A percentile compares a stretch with the other conserved stretches of the same genome.
These are phyloP conservation scores for Glomus cerebriforme DNA, from an alignment of 192 early-diverging fungal genomes.

Conservation along the genomic window DNA sequence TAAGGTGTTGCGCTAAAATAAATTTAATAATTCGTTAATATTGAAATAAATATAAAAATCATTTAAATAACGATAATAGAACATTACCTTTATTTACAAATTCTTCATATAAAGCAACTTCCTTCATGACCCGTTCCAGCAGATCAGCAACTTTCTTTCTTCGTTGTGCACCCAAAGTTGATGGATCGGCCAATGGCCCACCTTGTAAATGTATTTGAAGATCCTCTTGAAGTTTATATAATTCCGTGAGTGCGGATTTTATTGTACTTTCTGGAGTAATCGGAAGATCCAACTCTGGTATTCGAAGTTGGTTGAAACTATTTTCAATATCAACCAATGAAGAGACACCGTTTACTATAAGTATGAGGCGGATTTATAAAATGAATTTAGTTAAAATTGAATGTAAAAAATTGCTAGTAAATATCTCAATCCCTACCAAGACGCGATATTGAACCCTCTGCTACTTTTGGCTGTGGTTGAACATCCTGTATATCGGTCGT, in stretches of 20 bases:
- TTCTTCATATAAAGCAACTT: slow-evolving; percentile 62
- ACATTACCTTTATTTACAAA: slow-evolving; percentile 59
- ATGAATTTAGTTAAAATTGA: slow-evolving; percentile 27
- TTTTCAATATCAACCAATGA: slow-evolving; percentile 56
- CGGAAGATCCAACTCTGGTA: slow-evolving; percentile 59
- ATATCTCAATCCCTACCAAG: slow-evolving; percentile 12
- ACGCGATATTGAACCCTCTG: slow-evolving; percentile 34
- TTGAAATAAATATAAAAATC: background rate
- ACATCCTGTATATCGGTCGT: slow-evolving; percentile 18
- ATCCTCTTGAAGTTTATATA: slow-evolving; percentile 61
- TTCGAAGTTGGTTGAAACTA: slow-evolving; percentile 53
- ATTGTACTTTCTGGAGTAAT: slow-evolving; percentile 56
- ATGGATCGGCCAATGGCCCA: slow-evolving; percentile 50
- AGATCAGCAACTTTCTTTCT: slow-evolving; percentile 50
- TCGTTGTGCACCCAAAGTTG: slow-evolving; percentile 43
- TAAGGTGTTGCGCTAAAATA: slow-evolving; percentile 52
- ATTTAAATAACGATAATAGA: background rate
- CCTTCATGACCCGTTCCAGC: slow-evolving; percentile 53
- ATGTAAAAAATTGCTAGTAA: background rate
- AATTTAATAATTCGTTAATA: background rate
- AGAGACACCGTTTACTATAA: slow-evolving; percentile 56
- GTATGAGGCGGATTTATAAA: slow-evolving; percentile 31
- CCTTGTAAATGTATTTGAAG: slow-evolving; percentile 63
- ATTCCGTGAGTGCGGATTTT: slow-evolving; percentile 47
- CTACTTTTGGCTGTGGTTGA: slow-evolving; percentile 27